phyloP scores from a whole-genome alignment of 2,329 filamentous ascomycete species.

The Diaporthe australafricana region DNA sequence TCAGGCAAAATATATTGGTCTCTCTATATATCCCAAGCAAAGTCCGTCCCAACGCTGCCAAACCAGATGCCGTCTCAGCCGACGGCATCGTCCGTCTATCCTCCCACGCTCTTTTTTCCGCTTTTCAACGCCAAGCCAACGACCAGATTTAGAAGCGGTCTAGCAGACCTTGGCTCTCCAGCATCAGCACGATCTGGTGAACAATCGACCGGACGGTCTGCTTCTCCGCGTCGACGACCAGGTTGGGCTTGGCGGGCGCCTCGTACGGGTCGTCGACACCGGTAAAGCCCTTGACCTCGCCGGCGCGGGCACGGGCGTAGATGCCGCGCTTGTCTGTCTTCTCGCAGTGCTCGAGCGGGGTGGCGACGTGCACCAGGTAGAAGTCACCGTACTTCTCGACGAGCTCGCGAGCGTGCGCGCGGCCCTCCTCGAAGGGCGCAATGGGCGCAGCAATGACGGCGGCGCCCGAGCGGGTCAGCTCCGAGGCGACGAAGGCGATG shows the following conservation, averaged over 20 bases:
- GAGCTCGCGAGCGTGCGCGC: conserved; percentile 82
- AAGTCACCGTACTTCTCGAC: conserved; percentile 91
- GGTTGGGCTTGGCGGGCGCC: conserved; percentile 80
- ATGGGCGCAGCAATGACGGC: conserved; percentile 98
- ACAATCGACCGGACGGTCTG: conserved; percentile 92
- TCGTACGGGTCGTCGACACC: conserved; percentile 99
- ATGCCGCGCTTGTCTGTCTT: conserved; percentile 94
- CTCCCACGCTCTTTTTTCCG: not conserved
- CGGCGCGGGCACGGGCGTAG: conserved; percentile 84
- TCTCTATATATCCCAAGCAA: conserved; percentile 21
- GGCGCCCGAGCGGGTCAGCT: conserved; percentile 91
- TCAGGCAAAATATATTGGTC: conserved; percentile 11
- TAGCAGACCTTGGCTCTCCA: conserved; percentile 90
- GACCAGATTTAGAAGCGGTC: conserved; percentile 70
- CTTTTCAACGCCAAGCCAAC: conserved; percentile 3
- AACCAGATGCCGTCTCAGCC: not conserved
- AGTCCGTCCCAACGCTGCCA: conserved; percentile 17
- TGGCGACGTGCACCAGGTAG: conserved; percentile 95
- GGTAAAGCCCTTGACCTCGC: conserved; percentile 98
- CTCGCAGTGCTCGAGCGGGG: conserved; percentile 91
- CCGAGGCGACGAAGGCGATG: conserved; percentile 95
- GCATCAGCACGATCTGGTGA: conserved; percentile 93
- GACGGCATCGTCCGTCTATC: conserved; percentile 2
- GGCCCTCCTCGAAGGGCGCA: conserved; percentile 86
- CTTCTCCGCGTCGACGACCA: conserved; percentile 87